These are phyloP conservation scores for Calendula officinalis DNA, from an alignment of 129 eudicot genomes.

Conservation along the genomic window DNA sequence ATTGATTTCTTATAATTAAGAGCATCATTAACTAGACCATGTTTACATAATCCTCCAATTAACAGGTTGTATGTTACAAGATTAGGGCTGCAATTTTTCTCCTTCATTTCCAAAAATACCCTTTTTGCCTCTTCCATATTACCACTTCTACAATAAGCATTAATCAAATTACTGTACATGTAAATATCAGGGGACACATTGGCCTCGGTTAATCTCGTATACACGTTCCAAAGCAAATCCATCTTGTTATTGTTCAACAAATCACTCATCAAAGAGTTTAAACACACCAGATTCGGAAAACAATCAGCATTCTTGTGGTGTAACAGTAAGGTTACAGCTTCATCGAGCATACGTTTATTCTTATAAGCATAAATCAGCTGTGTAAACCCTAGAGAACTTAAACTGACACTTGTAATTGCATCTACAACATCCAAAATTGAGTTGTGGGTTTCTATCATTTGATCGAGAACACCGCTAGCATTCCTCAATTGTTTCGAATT, in stretches of 20 bases:
- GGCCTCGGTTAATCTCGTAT: conserved; percentile 23
- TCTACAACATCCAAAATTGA: conserved; percentile 13
- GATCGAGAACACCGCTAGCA: conserved; percentile 23
- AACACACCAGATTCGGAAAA: conserved; percentile 28
- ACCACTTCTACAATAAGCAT: conserved; percentile 33
- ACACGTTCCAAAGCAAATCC: conserved; percentile 43
- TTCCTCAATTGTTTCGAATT: conserved; percentile 15
- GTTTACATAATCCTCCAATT: conserved; percentile 27
- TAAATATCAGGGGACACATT: conserved; percentile 27
- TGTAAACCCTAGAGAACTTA: conserved; percentile 25
- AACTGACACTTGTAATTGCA: conserved; percentile 13
- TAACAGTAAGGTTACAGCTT: conserved; percentile 26
- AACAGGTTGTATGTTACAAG: conserved; percentile 20
- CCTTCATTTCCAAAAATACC: conserved; percentile 34
- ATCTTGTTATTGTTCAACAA: conserved; percentile 31
- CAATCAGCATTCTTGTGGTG: not conserved
- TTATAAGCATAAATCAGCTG: conserved; percentile 36
- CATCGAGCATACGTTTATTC: conserved; percentile 23
- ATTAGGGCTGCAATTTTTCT: conserved; percentile 24
- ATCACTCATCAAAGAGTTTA: conserved; percentile 36
- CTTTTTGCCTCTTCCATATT: conserved; percentile 35
- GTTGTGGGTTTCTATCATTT: conserved; percentile 26
- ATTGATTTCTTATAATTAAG: conserved; percentile 27
- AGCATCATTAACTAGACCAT: conserved; percentile 37
- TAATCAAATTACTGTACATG: conserved; percentile 31